A percentile compares a stretch with the other conserved stretches of the same genome.
phyloP scores from a whole-genome alignment of 2,329 filamentous ascomycete species.

The Colletotrichum nymphaeae region DNA sequence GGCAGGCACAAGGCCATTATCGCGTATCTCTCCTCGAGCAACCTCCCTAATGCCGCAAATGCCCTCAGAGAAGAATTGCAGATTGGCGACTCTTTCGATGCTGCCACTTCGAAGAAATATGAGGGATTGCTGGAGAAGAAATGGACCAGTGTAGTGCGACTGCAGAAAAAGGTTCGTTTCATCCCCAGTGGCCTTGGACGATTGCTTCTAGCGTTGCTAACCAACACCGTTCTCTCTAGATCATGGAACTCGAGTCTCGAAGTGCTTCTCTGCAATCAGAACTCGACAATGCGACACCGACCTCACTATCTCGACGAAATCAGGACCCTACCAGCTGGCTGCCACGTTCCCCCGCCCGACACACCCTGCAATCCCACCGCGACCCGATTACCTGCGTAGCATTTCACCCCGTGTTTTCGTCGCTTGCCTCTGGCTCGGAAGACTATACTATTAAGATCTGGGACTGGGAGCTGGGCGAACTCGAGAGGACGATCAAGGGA shows the following conservation, averaged over 20 bases:
- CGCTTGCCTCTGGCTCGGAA: conserved; percentile 89
- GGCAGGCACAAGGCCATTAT: conserved; percentile 91
- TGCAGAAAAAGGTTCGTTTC: conserved; percentile 87
- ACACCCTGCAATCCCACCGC: conserved; percentile 86
- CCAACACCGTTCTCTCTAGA: conserved; percentile 62
- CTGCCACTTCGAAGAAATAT: conserved; percentile 90
- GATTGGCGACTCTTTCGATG: conserved; percentile 78
- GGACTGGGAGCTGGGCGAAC: conserved; percentile 95
- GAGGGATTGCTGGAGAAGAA: conserved; percentile 96
- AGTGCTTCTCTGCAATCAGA: conserved; percentile 81
- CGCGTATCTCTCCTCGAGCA: conserved; percentile 83
- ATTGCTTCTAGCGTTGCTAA: background rate
- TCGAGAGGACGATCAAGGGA: conserved; percentile 90
- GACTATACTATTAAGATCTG: conserved; percentile 96
- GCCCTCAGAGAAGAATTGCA: conserved; percentile 82
- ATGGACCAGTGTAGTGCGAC: conserved; percentile 93
- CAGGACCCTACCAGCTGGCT: conserved; percentile 90
- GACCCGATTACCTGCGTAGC: conserved; percentile 86
- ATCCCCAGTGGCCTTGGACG: conserved; percentile 29
- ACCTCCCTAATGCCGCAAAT: conserved; percentile 75
- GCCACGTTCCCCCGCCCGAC: conserved; percentile 82
- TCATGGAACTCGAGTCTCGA: conserved; percentile 90
- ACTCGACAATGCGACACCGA: conserved; percentile 83
- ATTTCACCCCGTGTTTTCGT: conserved; percentile 93
- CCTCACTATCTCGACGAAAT: conserved; percentile 80